Evolutionary conservation across 2,329 filamentous ascomycete species (phyloP), one percentile per base, ranked within the genome.

Genomic region (Ilyonectria robusta): DNA sequence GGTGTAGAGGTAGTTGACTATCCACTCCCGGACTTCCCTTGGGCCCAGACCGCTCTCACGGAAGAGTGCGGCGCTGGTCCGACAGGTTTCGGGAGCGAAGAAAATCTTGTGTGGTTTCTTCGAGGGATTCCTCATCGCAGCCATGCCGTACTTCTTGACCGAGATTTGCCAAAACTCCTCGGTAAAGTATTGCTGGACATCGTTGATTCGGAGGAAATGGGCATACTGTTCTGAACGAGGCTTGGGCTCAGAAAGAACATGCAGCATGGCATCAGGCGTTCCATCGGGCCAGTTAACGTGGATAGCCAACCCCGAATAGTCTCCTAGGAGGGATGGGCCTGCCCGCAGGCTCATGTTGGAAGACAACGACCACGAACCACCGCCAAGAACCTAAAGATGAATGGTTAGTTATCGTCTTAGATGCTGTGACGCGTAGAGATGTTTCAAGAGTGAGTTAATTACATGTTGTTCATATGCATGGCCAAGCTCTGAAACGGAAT

Each of bases 101-200:
- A 29, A 66, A 35, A 71, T 59, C 57, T 74, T 77, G 47, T 71
- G 62, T 48, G 70, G 73, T 29, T 64, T 69, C 6, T 37, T 46
- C 2, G 72, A 59, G 6, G 66, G 21, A 19, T 70, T 62, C 6
- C 69, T 69, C 11, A 77, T 35, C 5, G 76, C 73, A 2, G 70
- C 63, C 19, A 67, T 58, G 10, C 78, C 77, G 33, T 72, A 78
- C 23, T 69, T 76, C 2, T 23, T 26, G 1, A 79, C 62, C 8
- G 70, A 61, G 11, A 59, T 66, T 17, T 70, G 48, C 78, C 78
- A 79, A 63, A 77, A 79, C 8, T 64, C 66, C 10, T 73, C 59
- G 0, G 54, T 68, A 55, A 78, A 79, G 40, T 70, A 62, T 10
- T 68, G 69, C 6, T 65, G 48, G 1, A 70, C 47, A 8, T 71